Conservation (phyloP, 2,329 filamentous ascomycete species). For the Dothideomycetidae sp. region DNA sequence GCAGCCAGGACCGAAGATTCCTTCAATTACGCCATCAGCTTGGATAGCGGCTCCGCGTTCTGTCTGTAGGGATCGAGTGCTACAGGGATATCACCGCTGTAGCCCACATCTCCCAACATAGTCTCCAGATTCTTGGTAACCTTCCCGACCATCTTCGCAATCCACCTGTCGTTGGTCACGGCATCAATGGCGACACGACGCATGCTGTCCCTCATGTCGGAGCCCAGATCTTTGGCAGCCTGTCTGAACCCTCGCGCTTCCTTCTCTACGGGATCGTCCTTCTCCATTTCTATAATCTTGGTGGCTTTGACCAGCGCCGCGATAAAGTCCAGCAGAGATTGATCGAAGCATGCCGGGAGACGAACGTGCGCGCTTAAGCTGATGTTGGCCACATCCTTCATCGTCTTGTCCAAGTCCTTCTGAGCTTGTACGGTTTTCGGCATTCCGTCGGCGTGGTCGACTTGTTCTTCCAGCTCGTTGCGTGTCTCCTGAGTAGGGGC, state of each 20-base stretch:
- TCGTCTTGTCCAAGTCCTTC: slow-evolving; percentile 26
- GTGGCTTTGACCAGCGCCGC: slow-evolving; percentile 42
- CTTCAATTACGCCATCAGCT: slow-evolving; percentile 25
- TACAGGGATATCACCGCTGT: slow-evolving; percentile 35
- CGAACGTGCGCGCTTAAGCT: slow-evolving; percentile 34
- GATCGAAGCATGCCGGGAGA: slow-evolving; percentile 37
- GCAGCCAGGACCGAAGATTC: no score
- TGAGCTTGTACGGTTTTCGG: slow-evolving; percentile 30
- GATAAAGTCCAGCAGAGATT: slow-evolving; percentile 39
- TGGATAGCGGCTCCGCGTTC: slow-evolving; percentile 22
- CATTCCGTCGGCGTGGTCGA: slow-evolving; percentile 30
- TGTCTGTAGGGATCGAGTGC: slow-evolving; percentile 26
- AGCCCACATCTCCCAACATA: slow-evolving; percentile 37
- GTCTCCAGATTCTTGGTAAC: slow-evolving; percentile 35
- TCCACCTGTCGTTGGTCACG: slow-evolving; percentile 39
- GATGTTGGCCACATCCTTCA: slow-evolving; percentile 36
- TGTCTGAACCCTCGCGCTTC: slow-evolving; percentile 18
- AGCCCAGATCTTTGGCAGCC: slow-evolving; percentile 17
- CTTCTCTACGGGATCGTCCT: slow-evolving; percentile 22
- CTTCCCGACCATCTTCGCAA: slow-evolving; percentile 40
- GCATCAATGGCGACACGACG: slow-evolving; percentile 12
- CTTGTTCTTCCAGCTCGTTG: slow-evolving; percentile 23
- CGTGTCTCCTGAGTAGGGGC: slow-evolving; percentile 24
- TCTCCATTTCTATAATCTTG: slow-evolving; percentile 42
- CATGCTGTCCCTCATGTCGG: slow-evolving; percentile 18